These are phyloP conservation scores for Candida takata DNA, from an alignment of 805 yeast genomes.

Conservation along the genomic window DNA sequence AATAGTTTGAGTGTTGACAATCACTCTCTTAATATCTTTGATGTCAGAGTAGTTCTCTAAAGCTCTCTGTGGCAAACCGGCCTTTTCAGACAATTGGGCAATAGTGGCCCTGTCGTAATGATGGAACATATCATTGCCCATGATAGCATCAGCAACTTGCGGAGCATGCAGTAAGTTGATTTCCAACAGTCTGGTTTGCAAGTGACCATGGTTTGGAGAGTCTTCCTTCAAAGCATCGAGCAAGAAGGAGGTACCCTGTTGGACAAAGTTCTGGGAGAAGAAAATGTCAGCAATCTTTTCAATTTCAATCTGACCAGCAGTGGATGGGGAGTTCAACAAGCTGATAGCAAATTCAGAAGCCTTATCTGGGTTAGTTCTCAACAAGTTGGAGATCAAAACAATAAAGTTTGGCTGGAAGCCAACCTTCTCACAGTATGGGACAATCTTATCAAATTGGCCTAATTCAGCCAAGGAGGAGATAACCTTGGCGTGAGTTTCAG, in stretches of 20 bases:
- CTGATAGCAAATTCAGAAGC: slow-evolving; percentile 96
- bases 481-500: slow-evolving; percentile 80
- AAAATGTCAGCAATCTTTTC: slow-evolving; percentile 90
- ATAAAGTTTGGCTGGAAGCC: slow-evolving; percentile 86
- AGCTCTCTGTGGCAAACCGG: slow-evolving; percentile 94
- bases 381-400: slow-evolving; percentile 80
- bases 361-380: slow-evolving; percentile 93
- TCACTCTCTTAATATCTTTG: slow-evolving; percentile 91
- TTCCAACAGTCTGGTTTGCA: slow-evolving; percentile 91
- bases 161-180: slow-evolving; percentile 94
- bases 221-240: slow-evolving; percentile 93
- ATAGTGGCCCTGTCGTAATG: slow-evolving; percentile 92
- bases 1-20: slow-evolving; percentile 76
- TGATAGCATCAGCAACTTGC: slow-evolving; percentile 97
- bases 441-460: slow-evolving; percentile 92
- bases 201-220: slow-evolving; percentile 88
- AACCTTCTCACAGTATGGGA: slow-evolving; percentile 89
- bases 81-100: slow-evolving; percentile 89
- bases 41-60: slow-evolving; percentile 92
- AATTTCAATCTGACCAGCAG: slow-evolving; percentile 56
- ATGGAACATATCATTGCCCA: slow-evolving; percentile 92
- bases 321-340: slow-evolving; percentile 58
- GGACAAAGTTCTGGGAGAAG: slow-evolving; percentile 88
- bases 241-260: slow-evolving; percentile 96
- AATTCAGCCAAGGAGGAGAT: slow-evolving; percentile 88